Evolutionary conservation across 805 yeast species (phyloP).

Genomic region (Candida caryicola): DNA sequence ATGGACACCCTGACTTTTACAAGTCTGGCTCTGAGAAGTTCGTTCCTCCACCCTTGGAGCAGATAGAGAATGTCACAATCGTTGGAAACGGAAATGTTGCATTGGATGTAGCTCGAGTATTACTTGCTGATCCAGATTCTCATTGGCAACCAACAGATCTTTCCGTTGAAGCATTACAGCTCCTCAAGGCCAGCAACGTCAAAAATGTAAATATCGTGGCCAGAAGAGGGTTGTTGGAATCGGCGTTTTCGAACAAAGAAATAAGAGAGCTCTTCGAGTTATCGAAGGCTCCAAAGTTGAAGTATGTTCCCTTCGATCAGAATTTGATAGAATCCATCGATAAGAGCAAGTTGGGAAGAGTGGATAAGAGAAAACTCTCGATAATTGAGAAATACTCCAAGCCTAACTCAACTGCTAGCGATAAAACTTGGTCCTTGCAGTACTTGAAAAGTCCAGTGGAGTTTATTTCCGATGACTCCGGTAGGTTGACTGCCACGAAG

Average conservation of each 20-base stretch:
- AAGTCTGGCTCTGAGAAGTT: conserved; percentile 30
- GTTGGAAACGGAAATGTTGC: conserved; percentile 99
- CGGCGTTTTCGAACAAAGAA: conserved; percentile 91
- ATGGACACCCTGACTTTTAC: conserved; percentile 70
- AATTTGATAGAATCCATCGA: conserved; percentile 26
- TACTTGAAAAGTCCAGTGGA: conserved; percentile 66
- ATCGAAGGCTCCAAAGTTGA: conserved; percentile 45
- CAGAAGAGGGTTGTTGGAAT: conserved; percentile 78
- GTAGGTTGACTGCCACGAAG: conserved; percentile 39
- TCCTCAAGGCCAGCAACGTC: conserved; percentile 54
- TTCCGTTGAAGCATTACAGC: conserved; percentile 52
- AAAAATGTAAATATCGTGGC: conserved; percentile 71
- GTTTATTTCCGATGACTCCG: conserved; percentile 22
- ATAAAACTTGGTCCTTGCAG: conserved; percentile 60
- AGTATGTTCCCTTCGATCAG: conserved; percentile 39
- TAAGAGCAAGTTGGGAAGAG: conserved; percentile 44
- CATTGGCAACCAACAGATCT: conserved; percentile 76
- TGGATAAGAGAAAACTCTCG: conserved; percentile 62
- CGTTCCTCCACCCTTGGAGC: conserved; percentile 52
- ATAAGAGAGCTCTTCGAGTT: conserved; percentile 77
- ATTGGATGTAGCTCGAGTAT: conserved; percentile 79
- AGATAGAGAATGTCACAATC: conserved; percentile 65
- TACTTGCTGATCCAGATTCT: conserved; percentile 54
- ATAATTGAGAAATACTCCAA: conserved; percentile 51
- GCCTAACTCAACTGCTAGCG: not conserved